Evolutionary conservation across 345 rosid species (phyloP).

Genomic region (Citrus sinensis): DNA sequence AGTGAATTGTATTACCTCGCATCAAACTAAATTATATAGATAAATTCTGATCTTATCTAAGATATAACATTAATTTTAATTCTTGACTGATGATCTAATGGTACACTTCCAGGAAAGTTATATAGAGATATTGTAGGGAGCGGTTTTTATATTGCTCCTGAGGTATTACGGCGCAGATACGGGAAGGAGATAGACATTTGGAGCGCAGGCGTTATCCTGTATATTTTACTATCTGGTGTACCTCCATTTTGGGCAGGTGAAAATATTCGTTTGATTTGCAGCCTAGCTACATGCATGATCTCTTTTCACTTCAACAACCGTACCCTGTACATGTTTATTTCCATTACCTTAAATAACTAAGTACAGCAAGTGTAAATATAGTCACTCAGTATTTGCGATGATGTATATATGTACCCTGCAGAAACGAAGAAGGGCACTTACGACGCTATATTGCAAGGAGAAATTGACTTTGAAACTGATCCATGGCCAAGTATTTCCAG

Average conservation of each 20-base stretch:
- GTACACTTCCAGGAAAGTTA: constrained; percentile 46
- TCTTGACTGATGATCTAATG: background rate
- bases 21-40: too few relatives aligned
- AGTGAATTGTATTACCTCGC: too few relatives aligned
- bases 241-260: constrained; percentile 94
- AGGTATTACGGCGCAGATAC: constrained; percentile 59
- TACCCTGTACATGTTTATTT: too few relatives aligned
- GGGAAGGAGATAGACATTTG: constrained; percentile 85
- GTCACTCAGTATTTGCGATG: background rate
- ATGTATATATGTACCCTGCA: constrained; percentile 21
- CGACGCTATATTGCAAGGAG: constrained; percentile 66
- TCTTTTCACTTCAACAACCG: too few relatives aligned
- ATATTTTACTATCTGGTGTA: constrained; percentile 84
- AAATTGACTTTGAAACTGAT: constrained; percentile 61
- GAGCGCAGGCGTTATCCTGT: constrained; percentile 85
- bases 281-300: too few relatives aligned
- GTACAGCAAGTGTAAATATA: background rate
- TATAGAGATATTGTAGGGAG: constrained; percentile 77
- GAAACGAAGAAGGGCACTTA: constrained; percentile 78
- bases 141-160: constrained; percentile 90
- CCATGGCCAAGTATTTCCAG: constrained; percentile 86
- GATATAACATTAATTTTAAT: background rate
- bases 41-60: background rate
- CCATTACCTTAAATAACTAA: background rate
- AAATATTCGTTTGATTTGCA: background rate